These are phyloP conservation scores for Vigna mungo DNA, from an alignment of 306 rosid species.

Conservation along the genomic window DNA sequence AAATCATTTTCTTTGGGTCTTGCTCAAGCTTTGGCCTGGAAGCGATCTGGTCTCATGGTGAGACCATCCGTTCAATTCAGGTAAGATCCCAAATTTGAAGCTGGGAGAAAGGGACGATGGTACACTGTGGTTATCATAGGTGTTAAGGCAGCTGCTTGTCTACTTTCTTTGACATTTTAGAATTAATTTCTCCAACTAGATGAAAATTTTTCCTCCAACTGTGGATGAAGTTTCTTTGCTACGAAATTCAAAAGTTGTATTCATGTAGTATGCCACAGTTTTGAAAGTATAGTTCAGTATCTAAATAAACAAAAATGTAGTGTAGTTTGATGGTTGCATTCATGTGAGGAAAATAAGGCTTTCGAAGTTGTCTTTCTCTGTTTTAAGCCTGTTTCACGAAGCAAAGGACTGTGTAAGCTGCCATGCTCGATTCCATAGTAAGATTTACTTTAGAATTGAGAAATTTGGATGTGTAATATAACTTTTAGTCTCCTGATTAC, in stretches of 20 bases:
- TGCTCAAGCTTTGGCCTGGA: constrained; percentile 96
- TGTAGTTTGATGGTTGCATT: neutral
- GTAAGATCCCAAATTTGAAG: constrained; percentile 46
- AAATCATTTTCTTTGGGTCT: constrained; percentile 86
- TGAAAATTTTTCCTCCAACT: neutral
- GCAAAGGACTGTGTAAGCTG: constrained; percentile 1
- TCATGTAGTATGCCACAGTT: neutral
- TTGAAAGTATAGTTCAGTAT: neutral
- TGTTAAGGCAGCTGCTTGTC: constrained; percentile 6
- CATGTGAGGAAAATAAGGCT: constrained; percentile 4
- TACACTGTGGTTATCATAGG: constrained; percentile 3
- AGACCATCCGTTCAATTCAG: constrained; percentile 93
- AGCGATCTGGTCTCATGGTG: constrained; percentile 94
- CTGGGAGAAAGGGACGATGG: neutral
- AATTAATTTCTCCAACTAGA: neutral
- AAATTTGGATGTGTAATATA: constrained; percentile 6
- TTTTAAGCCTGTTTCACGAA: neutral
- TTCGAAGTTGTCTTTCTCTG: neutral
- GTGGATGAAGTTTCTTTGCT: neutral
- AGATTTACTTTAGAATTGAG: neutral
- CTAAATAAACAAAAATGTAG: neutral
- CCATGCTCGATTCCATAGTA: neutral
- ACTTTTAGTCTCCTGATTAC: neutral
- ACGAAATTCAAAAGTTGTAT: neutral
- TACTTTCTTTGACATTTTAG: constrained; percentile 9